Evolutionary conservation across 2,329 filamentous ascomycete species (phyloP), one percentile per base, ranked within the genome.

Genomic region (Alternaria alternata): DNA sequence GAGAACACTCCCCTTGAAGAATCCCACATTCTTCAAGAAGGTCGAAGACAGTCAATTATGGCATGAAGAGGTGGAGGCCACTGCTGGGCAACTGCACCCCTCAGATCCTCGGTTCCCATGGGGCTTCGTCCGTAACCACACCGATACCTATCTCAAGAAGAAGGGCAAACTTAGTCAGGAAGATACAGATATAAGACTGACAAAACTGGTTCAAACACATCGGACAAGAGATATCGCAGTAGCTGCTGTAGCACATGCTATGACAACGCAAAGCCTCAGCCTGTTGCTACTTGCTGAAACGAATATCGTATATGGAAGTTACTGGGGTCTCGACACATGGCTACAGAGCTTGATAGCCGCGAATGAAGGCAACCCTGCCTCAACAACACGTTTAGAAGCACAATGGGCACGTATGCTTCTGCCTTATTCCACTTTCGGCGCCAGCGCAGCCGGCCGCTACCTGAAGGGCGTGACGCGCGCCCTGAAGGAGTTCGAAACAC

Each of bases 291-390:
- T 63, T 41, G 68, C 67, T 12, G 69, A 74, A 20, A 53, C 72
- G 8, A 66, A 71, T 14, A 67, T 75, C 38, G 61, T 69, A 11
- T 69, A 68, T 18, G 66, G 63, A 26, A 75, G 67, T 20, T 77
- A 68, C 52, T 71, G 63, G 61, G 75, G 73, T 2, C 42, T 78
- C 5, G 65, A 71, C 18, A 64, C 38, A 14, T 76, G 71, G 64
- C 57, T 76, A 11, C 67, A 72, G 38, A 70, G 68, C 39, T 57
- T 78, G 7, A 67, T 77, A 30, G 73, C 75, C 30, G 71, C 71
- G 3, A 71, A 77, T 26, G 41, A 67, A 44, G 58, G 63, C 5
- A 73, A 74, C 20, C 57, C 65, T 9, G 64, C 63, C 9, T 62
- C 69, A 2, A 58, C 75, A 2, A 69, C 64, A n/a, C 63, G 69